Percentiles rank a stretch among this genome's conserved stretches.
phyloP scores from a whole-genome alignment of 2,329 filamentous ascomycete species.

The Aspergillus intermedius region DNA sequence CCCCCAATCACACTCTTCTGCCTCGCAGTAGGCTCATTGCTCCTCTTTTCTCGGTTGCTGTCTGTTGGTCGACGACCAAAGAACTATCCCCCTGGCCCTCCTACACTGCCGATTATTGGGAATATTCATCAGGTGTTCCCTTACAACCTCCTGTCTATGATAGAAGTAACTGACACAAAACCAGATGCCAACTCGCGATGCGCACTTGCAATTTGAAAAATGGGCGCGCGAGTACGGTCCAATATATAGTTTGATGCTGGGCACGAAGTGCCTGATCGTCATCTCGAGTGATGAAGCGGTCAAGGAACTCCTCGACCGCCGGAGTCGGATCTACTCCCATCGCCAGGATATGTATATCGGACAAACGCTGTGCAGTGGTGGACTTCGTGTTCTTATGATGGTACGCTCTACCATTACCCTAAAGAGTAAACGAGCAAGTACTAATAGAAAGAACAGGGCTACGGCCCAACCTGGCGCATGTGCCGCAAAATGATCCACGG shows the following conservation, averaged over 20 bases:
- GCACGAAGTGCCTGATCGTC: slow-evolving; percentile 44
- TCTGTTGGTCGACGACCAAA: slow-evolving; percentile 22
- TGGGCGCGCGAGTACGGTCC: slow-evolving; percentile 51
- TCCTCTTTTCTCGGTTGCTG: slow-evolving; percentile 10
- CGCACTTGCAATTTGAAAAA: slow-evolving; percentile 44
- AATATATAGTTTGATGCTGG: slow-evolving; percentile 47
- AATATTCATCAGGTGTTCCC: slow-evolving; percentile 39
- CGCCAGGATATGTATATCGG: slow-evolving; percentile 43
- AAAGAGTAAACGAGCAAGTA: not conserved
- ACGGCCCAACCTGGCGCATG: slow-evolving; percentile 22
- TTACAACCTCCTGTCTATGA: not conserved
- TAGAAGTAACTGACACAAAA: not conserved
- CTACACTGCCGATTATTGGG: slow-evolving; percentile 46
- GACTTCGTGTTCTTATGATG: slow-evolving; percentile 27
- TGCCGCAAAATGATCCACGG: slow-evolving; percentile 36
- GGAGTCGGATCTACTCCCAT: slow-evolving; percentile 46
- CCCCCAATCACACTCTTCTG: not conserved
- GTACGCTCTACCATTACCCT: slow-evolving; percentile 4
- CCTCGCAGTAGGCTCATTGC: not conserved
- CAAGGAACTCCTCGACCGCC: slow-evolving; percentile 49
- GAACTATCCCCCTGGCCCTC: slow-evolving; percentile 45
- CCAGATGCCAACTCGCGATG: slow-evolving; percentile 38
- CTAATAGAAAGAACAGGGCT: slow-evolving; percentile 10
- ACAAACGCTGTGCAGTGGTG: slow-evolving; percentile 25
- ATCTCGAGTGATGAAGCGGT: slow-evolving; percentile 41